These are phyloP conservation scores for Cyclotella cryptica DNA, from an alignment of 108 stramenopile genomes.

Conservation along the genomic window DNA sequence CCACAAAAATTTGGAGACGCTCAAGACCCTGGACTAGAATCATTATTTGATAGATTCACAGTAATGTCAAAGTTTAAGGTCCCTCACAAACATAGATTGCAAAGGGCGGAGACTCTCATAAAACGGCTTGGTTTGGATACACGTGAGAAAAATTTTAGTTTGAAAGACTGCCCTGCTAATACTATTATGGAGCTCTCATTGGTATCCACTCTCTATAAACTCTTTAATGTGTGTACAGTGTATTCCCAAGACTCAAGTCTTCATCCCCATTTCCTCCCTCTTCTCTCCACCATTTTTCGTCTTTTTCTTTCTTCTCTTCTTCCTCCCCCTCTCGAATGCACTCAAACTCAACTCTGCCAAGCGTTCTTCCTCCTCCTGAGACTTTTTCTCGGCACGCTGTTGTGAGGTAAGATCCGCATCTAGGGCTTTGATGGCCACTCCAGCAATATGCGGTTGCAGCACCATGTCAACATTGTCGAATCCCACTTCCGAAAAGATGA, in stretches of 20 bases:
- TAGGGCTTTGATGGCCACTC: constrained; percentile 78
- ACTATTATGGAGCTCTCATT: too few relatives aligned
- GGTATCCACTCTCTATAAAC: too few relatives aligned
- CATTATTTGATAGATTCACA: too few relatives aligned
- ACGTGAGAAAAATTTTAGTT: too few relatives aligned
- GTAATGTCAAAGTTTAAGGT: too few relatives aligned
- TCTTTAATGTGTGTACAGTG: too few relatives aligned
- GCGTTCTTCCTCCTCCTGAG: constrained; percentile 66
- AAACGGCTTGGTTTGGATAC: too few relatives aligned
- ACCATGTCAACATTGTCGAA: constrained; percentile 85
- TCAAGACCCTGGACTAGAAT: too few relatives aligned
- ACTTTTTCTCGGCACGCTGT: constrained; percentile 53
- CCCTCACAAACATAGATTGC: too few relatives aligned
- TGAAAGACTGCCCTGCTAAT: too few relatives aligned
- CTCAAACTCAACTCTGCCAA: constrained; percentile 77
- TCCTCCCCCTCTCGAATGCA: constrained; percentile 86
- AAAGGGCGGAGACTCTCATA: too few relatives aligned
- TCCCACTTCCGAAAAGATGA: constrained; percentile 74
- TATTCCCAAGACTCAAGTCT: neutral
- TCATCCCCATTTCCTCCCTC: constrained; percentile 29
- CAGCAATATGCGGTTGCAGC: constrained; percentile 82
- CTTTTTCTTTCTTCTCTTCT: constrained; percentile 79
- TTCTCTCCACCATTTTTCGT: constrained; percentile 54
- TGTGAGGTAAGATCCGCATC: constrained; percentile 71
- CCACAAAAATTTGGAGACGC: too few relatives aligned